Conservation (phyloP, 2,329 filamentous ascomycete genomes). For the Coniochaeta ligniaria region DNA sequence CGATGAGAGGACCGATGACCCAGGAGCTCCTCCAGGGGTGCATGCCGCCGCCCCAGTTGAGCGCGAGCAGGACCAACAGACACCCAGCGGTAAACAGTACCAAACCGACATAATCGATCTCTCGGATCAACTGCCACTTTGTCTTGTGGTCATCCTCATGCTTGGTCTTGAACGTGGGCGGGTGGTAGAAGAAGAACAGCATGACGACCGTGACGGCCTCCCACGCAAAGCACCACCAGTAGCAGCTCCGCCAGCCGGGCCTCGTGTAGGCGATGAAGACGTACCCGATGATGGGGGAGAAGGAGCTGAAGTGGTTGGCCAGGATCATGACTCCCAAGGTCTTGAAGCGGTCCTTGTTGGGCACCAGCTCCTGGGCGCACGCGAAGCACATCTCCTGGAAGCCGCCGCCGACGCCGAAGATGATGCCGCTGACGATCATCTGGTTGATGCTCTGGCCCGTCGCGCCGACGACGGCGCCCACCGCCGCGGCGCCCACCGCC, state of each 20-base stretch:
- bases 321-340: constrained; percentile 21
- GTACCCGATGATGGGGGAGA: constrained; percentile 22
- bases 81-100: constrained; percentile 37
- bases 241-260: constrained; percentile 21
- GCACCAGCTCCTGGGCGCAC: constrained; percentile 25
- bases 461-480: constrained; percentile 29
- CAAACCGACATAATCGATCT: constrained; percentile 43
- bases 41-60: constrained; percentile 54
- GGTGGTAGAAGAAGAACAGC: constrained; percentile 25
- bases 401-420: constrained; percentile 29
- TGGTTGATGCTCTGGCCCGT: constrained; percentile 27
- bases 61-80: constrained; percentile 36
- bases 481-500: constrained; percentile 23
- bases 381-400: constrained; percentile 31
- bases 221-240: constrained; percentile 25
- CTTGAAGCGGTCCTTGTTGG: constrained; percentile 22
- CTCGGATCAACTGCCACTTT: constrained; percentile 25
- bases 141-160: constrained; percentile 15
- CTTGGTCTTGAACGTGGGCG: constrained; percentile 25
- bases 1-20: constrained; percentile 45
- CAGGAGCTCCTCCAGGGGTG: constrained; percentile 48
- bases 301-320: constrained; percentile 22
- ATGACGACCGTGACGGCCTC: constrained; percentile 16
- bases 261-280: constrained; percentile 21
- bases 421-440: constrained; percentile 28